Base-by-base conservation (phyloP, 768 basidiomycete species). In the Russula sp. region DNA sequence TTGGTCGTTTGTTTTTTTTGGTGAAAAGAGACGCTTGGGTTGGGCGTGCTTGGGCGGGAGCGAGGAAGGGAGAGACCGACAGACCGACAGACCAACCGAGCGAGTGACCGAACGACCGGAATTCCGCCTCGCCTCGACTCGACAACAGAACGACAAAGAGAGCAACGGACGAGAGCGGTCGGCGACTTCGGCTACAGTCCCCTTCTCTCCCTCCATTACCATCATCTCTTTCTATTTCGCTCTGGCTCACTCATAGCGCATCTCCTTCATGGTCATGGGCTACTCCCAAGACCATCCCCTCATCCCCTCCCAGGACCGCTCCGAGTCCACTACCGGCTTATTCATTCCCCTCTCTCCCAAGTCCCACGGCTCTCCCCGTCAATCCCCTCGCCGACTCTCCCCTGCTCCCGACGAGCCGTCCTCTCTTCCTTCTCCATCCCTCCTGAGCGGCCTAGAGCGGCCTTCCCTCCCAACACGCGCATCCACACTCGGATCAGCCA, bases 381-480 rank as follows among this genome's bases (percentile, higher is more conserved):
- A 50, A 20, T 65, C 63, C 29, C 60, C 63, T 45, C 60, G 45
- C 32, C 45, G 49, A 32, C 50, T 56, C 16, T 56, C 60, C 13
- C 55, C 53, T 38, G 13, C 53, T 47, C 20, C 46, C 14, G 60
- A 63, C 7, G 46, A 51, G 8, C 56, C 60, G 1, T 65, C 64
- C 11, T 65, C 64, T 20, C 56, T 56, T 11, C 64, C 64, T 2
- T 38, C 56, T 38, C 29, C 48, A 32, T 64, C 51, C 46, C 18
- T 58, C 47, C 58, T 62, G 3, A 58, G 64, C 22, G 56, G 50
- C 35, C 73, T 79, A 63, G 83, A 83, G 67, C 83, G 85, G 46
- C 77, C 82, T 35, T 68, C 76, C 68, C 69, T 80, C 48, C 86
- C 86, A 55, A 81, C 79, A 42, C 81, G 87, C 75, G 81, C 87